Evolutionary conservation across 371 early-diverging fungal species (phyloP), one percentile per base, ranked within the genome.

Genomic region (Mortierella sp.): DNA sequence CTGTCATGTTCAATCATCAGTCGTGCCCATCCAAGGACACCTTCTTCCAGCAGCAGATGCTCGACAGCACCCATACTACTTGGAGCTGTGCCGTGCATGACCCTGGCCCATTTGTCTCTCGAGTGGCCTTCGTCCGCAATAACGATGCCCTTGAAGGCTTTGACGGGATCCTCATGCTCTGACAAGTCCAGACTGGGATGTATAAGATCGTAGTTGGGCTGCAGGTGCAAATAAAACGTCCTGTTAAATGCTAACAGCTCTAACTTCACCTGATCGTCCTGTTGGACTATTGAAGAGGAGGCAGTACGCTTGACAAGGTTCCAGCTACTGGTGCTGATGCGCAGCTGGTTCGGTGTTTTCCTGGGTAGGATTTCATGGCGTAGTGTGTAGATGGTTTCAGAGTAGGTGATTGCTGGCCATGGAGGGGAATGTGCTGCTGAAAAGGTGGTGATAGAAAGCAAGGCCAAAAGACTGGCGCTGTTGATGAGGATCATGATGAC

Each of bases 171-270:
- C 49, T 81, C 47, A 56, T 82, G 54, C 44, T 65, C 52, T 34
- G 65, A 56, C 61, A 81, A 67, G 34, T 49, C 56, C 5, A 92
- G 91, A 1, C 84, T 68, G 0, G 89, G 85, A 72, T 93, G 94
- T 47, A 94, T 71, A 39, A 95, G 67, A 31, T 90, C 88, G 23
- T 55, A 11, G 80, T 93, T 92, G 21, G 91, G 93, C 60, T 83
- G 83, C 8, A 95, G 81, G 46, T 89, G 75, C 53, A 95, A 63
- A 32, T 78, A 64, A 57, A 89, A 90, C 0, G 90, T 90, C 15
- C 72, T 80, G 78, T 93, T 92, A 79, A 81, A 91, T 4, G 91
- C 93, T 7, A 68, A 59, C 30, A 93, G 70, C 12, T 80, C 57
- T 6, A 92, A 48, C 34, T 88, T 85, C 50, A 90, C 69, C 12